Percentiles rank a stretch among this genome's conserved stretches.
Evolutionary conservation across 331 rosid species (phyloP).

Genomic region (Malus hybrid): DNA sequence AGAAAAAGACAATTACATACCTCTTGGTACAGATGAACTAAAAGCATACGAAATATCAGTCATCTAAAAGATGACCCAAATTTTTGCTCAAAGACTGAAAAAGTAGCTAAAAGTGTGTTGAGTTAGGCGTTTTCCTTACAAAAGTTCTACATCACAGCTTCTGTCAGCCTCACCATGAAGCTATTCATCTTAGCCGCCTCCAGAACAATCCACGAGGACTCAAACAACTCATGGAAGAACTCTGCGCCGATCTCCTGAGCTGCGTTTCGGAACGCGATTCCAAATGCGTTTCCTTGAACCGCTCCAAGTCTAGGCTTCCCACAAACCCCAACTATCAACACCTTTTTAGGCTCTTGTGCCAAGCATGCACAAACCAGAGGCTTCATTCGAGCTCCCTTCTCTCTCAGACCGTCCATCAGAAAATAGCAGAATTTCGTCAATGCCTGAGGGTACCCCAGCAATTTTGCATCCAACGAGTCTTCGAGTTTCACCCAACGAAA

Average conservation of each 20-base stretch:
- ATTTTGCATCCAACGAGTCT: conserved; percentile 59
- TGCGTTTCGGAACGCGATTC: conserved; percentile 66
- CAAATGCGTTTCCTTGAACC: conserved; percentile 80
- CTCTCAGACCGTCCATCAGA: conserved; percentile 88
- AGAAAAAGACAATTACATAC: not conserved
- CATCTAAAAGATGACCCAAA: conserved; percentile 19
- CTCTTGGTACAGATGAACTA: conserved; percentile 12
- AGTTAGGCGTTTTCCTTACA: conserved; percentile 8
- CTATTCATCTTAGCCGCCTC: conserved; percentile 63
- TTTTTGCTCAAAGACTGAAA: not conserved
- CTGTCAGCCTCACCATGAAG: conserved; percentile 88
- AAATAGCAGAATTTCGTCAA: conserved; percentile 87
- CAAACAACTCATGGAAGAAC: conserved; percentile 88
- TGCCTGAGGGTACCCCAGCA: conserved; percentile 88
- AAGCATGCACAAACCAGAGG: conserved; percentile 92
- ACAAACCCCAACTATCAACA: conserved; percentile 81
- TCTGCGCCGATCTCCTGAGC: conserved; percentile 69
- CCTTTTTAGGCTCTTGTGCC: conserved; percentile 67
- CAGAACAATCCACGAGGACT: conserved; percentile 87
- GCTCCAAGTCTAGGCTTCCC: conserved; percentile 96
- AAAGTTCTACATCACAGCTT: conserved; percentile 46
- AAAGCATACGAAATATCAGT: conserved; percentile 16
- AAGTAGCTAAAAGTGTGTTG: conserved; percentile 7
- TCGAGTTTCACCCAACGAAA: conserved; percentile 90
- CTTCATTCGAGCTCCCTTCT: conserved; percentile 92